Conservation (phyloP, 306 rosid genomes). For the Cicer arietinum region DNA sequence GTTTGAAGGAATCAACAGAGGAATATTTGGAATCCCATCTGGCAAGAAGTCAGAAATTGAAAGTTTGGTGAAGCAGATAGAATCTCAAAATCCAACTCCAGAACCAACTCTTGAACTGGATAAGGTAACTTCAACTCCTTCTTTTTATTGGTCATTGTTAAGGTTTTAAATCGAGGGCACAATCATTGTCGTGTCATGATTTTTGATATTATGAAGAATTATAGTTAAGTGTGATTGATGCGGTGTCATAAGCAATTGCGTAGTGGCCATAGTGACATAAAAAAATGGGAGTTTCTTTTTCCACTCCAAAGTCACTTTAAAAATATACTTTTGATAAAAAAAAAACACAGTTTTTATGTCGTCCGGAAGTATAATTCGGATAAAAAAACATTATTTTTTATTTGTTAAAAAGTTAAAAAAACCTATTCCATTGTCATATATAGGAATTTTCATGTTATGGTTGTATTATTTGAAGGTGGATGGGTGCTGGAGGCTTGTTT, state of each 20-base stretch:
- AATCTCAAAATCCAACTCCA: conserved; percentile 80
- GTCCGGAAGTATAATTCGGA: too few relatives aligned
- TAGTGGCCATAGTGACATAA: not conserved
- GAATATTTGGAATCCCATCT: conserved; percentile 82
- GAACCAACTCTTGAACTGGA: conserved; percentile 64
- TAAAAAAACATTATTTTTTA: too few relatives aligned
- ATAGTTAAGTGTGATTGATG: not conserved
- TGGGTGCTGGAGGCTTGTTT: conserved; percentile 86
- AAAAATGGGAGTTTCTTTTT: not conserved
- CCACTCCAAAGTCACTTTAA: too few relatives aligned
- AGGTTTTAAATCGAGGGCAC: not conserved
- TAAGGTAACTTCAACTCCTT: conserved; percentile 52
- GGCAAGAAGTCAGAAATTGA: conserved; percentile 74
- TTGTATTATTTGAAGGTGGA: conserved; percentile 54
- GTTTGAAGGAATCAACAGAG: conserved; percentile 72
- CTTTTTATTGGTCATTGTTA: not conserved
- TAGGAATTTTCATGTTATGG: not conserved
- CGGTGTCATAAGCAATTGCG: not conserved
- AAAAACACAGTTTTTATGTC: too few relatives aligned
- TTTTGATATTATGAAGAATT: not conserved
- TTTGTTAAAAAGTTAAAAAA: too few relatives aligned
- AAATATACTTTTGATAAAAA: too few relatives aligned
- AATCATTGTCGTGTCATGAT: not conserved
- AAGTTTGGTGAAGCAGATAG: conserved; percentile 66
- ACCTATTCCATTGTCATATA: not conserved